Base-by-base conservation (phyloP, 164 flowering plant genomes). In the Euptelea pleiosperma region DNA sequence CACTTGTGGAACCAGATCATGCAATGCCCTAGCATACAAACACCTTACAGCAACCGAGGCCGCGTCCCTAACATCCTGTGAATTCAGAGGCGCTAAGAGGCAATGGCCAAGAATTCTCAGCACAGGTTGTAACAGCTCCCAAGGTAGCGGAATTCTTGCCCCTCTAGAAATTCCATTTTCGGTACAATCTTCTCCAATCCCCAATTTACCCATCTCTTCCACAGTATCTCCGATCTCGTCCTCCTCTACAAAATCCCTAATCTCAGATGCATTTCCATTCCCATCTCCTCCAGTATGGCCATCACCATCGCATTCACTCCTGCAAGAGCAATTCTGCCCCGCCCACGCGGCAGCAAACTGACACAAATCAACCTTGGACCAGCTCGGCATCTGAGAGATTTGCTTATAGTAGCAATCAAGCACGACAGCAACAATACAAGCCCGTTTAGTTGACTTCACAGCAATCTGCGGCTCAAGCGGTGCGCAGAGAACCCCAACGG, bases 61-160 rank as follows among this genome's bases (percentile, higher is more conserved):
- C 0, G 82, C 78, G 46, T 84, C 86, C 72, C 75, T 87, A 18
- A 87, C 90, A 52, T 93, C 96, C 37, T 83, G 76, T 0, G 77
- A 36, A 66, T 75, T 88, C 79, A 86, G 52, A 12, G 97, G 94
- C 41, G 82, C 96, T 62, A 93, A 64, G 56, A 93, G 69, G 61
- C 98, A 93, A 55, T 93, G 97, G 26, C 96, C 97, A 22, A 93
- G 45, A 45, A 90, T 87, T 60, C 97, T 79, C 74, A 90, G 48
- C 21, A 80, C 58, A 0, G 94, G 92, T 71, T 86, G 96, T 64
- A 87, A 64, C 6, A 93, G 74, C 75, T 93, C 98, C 98, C 96
- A 93, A 3, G 98, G 98, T 36, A 90, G 75, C 4, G 91, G 96
- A 74, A 93, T 82, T 53, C 90, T 86, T 8, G 59, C 57, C 9